Percentiles rank a stretch among this genome's conserved stretches.
phyloP scores from a whole-genome alignment of 768 basidiomycete species.

The Suillus tomentosus region DNA sequence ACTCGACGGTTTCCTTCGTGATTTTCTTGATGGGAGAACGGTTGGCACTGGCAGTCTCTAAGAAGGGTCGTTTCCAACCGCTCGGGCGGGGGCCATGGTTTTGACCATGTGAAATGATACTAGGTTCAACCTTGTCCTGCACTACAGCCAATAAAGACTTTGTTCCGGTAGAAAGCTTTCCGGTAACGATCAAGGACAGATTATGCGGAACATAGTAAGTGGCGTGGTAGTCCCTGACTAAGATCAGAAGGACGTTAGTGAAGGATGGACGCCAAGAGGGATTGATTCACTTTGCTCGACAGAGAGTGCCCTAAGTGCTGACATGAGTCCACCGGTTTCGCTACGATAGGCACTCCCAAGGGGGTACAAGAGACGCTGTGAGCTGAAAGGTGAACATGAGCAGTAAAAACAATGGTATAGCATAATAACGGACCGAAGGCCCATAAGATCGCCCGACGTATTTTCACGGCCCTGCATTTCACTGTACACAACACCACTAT shows the following conservation, averaged over 20 bases:
- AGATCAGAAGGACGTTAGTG: conserved; percentile 22
- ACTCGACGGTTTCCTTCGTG: conserved; percentile 72
- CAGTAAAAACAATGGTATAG: conserved; percentile 3
- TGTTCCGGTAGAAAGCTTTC: conserved; percentile 80
- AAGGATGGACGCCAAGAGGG: conserved; percentile 10
- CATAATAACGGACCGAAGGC: conserved; percentile 59
- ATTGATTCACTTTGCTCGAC: conserved; percentile 78
- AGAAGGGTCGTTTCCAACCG: conserved; percentile 92
- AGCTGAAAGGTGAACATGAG: conserved; percentile 41
- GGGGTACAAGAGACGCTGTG: conserved; percentile 82
- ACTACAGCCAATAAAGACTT: conserved; percentile 77
- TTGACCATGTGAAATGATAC: conserved; percentile 73
- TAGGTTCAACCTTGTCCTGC: conserved; percentile 82
- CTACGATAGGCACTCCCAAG: conserved; percentile 86
- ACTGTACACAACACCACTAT: conserved; percentile 95
- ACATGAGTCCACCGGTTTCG: conserved; percentile 97
- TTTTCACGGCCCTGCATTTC: conserved; percentile 98
- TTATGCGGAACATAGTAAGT: conserved; percentile 96
- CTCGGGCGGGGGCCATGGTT: conserved; percentile 66
- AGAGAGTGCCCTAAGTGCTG: conserved; percentile 79
- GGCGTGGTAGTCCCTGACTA: conserved; percentile 88
- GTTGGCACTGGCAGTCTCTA: conserved; percentile 81
- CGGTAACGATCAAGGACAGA: conserved; percentile 83
- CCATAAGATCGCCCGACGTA: conserved; percentile 88
- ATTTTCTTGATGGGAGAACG: conserved; percentile 54